Evolutionary conservation across 805 yeast genomes (phyloP).

Genomic region (Ascoidea tarda): DNA sequence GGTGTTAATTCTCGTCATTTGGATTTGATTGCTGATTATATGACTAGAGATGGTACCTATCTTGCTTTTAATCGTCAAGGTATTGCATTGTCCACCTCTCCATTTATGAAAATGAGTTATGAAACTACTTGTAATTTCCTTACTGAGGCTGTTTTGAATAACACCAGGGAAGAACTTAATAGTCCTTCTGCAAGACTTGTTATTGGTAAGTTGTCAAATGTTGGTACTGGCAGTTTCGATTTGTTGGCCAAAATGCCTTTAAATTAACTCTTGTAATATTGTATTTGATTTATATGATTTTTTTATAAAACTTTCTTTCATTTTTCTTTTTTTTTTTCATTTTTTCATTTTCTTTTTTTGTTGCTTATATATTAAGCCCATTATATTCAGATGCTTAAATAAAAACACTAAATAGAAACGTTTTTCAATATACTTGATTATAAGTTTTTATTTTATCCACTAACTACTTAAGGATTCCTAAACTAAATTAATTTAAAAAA

Average conservation of each 20-base stretch:
- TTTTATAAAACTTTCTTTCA: too few species aligned
- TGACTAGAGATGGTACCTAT: slow-evolving; percentile 98
- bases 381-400: too few species aligned
- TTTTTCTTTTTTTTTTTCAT: too few species aligned
- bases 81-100: slow-evolving; percentile 87
- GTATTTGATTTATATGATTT: too few species aligned
- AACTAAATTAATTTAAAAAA: too few species aligned
- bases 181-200: slow-evolving; percentile 92
- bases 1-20: slow-evolving; percentile 86
- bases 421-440: too few species aligned
- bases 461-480: too few species aligned
- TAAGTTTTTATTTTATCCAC: too few species aligned
- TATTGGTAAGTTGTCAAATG: slow-evolving; percentile 76
- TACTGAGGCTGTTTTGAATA: slow-evolving; percentile 90
- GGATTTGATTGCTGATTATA: slow-evolving; percentile 95
- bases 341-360: too few species aligned
- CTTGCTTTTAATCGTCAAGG: slow-evolving; percentile 97
- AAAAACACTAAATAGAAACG: too few species aligned
- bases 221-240: slow-evolving; percentile 96
- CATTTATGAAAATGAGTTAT: slow-evolving; percentile 97
- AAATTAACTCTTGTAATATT: too few species aligned
- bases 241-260: slow-evolving; percentile 31
- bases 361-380: too few species aligned
- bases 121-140: slow-evolving; percentile 97
- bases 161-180: slow-evolving; percentile 76